Evolutionary conservation across 2,329 filamentous ascomycete species (phyloP), one percentile per base, ranked within the genome.

Genomic region (Colletotrichum nymphaeae): DNA sequence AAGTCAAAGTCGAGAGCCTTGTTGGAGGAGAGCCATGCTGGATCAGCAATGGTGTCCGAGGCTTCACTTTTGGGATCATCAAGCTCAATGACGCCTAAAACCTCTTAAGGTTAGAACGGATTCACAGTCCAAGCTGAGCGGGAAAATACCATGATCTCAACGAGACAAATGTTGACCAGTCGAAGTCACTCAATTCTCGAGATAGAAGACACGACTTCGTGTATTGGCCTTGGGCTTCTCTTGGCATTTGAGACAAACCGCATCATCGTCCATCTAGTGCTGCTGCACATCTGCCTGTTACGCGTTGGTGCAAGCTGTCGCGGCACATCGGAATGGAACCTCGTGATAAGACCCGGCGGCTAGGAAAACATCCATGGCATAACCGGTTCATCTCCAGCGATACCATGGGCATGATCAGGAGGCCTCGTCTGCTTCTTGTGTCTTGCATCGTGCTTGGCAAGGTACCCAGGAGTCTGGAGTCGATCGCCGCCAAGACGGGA

Each of bases 41-140:
- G 93, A 84, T 98, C 66, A 98, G 95, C 81, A 98, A 96, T 81
- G 95, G 94, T 0, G 93, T 96, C 1, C 89, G 93, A 75, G 96
- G 96, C 0, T 98, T 97, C 76, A 86, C 92, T 14, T 84, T 81
- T 70, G 89, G 88, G 0, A 84, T 76, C 53, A 75, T 89, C 42
- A 76, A 74, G 22, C 74, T 85, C 16, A 67, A 69, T 4, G 65
- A 66, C 8, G 52, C 71, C 28, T 59, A 42, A 42, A 42, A 4
- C 8, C 26, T 8, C 12, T 42, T 57, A 35, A 35, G 67, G 32
- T 19, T 16, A 19, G 7, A n/a, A 11, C 16, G 5, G 7, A 3
- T 42, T 5, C 16, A 55, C 57, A 14, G 22, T 49, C 7, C 32
- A 26, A 22, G 28, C 30, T 26, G 37, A 28, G 32, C 19, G 19